Percentiles rank a stretch among this genome's conserved stretches.
Conservation (phyloP, 495 filamentous ascomycete species). For the Trichoderma gamsii region DNA sequence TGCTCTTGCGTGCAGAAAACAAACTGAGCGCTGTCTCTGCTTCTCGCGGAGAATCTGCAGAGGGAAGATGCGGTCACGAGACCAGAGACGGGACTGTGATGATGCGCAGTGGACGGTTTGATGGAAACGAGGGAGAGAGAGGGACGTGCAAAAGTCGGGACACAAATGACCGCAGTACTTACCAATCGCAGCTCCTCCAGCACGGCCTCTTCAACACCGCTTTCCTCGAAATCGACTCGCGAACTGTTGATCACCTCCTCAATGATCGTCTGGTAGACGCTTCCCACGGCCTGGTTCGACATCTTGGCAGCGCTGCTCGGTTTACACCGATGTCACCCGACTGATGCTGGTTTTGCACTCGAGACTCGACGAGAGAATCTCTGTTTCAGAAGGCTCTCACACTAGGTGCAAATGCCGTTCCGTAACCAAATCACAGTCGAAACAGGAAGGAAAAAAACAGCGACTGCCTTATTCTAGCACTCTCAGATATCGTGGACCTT, state of each 20-base stretch:
- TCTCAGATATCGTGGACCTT: background rate
- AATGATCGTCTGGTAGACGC: constrained; percentile 84
- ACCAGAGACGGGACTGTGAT: background rate
- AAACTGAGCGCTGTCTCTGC: background rate
- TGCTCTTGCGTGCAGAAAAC: background rate
- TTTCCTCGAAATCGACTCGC: constrained; percentile 93
- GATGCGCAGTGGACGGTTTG: background rate
- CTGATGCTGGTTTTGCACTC: background rate
- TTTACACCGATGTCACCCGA: background rate
- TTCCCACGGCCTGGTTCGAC: constrained; percentile 56
- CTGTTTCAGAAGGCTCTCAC: background rate
- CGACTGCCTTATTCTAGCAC: background rate
- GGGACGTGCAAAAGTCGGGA: constrained; percentile 1
- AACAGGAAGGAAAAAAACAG: background rate
- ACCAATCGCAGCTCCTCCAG: constrained; percentile 81
- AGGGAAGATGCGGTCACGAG: background rate
- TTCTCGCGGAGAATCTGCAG: background rate
- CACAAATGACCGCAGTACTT: constrained; percentile 27
- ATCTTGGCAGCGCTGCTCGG: constrained; percentile 29
- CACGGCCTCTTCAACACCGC: constrained; percentile 78
- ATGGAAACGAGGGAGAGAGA: constrained; percentile 10
- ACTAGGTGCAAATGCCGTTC: background rate
- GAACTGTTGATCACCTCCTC: constrained; percentile 82
- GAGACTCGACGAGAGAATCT: background rate
- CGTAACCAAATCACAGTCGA: background rate